phyloP scores from a whole-genome alignment of 306 rosid species.

The Morella rubra region DNA sequence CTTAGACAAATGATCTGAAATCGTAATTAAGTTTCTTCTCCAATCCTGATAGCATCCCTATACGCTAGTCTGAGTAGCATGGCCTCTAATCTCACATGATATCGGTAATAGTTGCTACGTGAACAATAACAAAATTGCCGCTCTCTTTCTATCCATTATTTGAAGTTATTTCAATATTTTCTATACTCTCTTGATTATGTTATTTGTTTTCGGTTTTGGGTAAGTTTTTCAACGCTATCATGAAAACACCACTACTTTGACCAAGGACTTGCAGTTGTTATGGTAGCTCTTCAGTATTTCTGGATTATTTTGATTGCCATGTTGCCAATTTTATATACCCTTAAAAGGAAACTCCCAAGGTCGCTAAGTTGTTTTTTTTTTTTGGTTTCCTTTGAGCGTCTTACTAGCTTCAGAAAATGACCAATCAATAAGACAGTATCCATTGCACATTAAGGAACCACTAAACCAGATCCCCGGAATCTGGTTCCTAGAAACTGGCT shows the following conservation, averaged over 20 bases:
- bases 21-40: too few species aligned
- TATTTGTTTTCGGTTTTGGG: not conserved
- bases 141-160: too few species aligned
- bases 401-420: not conserved
- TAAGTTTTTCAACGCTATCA: not conserved
- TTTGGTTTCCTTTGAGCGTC: not conserved
- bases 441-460: not conserved
- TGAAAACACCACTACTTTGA: not conserved
- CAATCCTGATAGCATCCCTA: too few species aligned
- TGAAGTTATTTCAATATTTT: too few species aligned
- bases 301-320: not conserved
- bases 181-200: not conserved
- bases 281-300: not conserved
- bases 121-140: too few species aligned
- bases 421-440: not conserved
- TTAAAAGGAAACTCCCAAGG: not conserved
- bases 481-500: conserved; percentile 21
- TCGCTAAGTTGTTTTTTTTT: not conserved
- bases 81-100: not conserved
- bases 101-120: not conserved
- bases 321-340: not conserved
- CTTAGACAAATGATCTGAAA: too few species aligned
- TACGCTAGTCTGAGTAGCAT: too few species aligned
- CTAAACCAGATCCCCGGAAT: conserved; percentile 8
- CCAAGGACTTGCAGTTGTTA: not conserved